These are phyloP conservation scores for Anastatica hierochuntica DNA, from an alignment of 345 rosid species.

Conservation along the genomic window DNA sequence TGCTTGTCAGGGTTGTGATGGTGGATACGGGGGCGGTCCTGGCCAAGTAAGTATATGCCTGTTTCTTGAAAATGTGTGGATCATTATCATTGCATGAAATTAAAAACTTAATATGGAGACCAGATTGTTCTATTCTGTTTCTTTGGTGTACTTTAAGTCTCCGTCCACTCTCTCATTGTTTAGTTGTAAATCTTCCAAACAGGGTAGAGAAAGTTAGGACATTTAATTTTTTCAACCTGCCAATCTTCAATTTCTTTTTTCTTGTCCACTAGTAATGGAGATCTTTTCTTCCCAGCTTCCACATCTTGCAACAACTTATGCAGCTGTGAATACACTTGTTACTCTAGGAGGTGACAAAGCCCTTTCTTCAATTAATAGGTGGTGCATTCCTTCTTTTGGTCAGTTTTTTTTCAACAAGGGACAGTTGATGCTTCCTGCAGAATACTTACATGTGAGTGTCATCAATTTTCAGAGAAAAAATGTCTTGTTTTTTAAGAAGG, in stretches of 20 bases:
- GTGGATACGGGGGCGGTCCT: slow-evolving; percentile 98
- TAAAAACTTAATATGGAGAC: neutral
- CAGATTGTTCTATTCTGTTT: neutral
- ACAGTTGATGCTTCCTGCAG: slow-evolving; percentile 7
- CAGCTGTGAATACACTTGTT: slow-evolving; percentile 83
- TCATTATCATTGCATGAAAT: neutral
- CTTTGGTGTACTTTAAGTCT: neutral
- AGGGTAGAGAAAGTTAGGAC: neutral
- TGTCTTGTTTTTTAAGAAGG: slow-evolving; percentile 44
- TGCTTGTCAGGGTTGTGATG: slow-evolving; percentile 54
- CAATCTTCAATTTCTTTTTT: neutral
- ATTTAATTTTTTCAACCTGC: neutral
- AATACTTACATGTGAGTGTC: slow-evolving; percentile 22
- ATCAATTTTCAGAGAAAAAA: slow-evolving; percentile 43
- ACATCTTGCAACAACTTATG: slow-evolving; percentile 94
- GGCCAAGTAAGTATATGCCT: slow-evolving; percentile 67
- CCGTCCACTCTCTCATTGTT: slow-evolving; percentile 2
- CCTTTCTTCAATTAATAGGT: slow-evolving; percentile 78
- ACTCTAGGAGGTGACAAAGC: slow-evolving; percentile 72
- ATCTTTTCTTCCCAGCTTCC: slow-evolving; percentile 87
- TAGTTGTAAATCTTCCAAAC: neutral
- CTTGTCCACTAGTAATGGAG: no score
- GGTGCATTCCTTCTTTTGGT: neutral
- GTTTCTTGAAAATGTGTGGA: neutral
- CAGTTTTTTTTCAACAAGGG: neutral